Conservation (phyloP, 2,329 filamentous ascomycete species). For the Metarhizium brunneum region DNA sequence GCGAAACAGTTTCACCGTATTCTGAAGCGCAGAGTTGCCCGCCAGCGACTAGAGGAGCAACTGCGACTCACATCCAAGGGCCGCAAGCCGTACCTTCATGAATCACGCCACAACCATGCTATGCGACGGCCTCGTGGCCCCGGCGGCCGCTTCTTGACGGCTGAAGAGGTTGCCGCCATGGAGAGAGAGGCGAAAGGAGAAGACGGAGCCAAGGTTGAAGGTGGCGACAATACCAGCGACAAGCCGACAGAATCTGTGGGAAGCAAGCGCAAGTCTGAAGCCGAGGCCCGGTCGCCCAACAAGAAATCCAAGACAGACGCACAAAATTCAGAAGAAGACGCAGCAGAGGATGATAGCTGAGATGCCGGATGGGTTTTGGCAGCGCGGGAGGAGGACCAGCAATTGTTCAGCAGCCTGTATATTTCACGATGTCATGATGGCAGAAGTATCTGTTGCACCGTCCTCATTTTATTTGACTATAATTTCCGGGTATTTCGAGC, state of each 20-base stretch:
- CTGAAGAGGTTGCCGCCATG: conserved; percentile 88
- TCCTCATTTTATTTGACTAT: conserved; percentile 8
- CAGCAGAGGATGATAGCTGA: conserved; percentile 25
- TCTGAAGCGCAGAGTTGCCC: conserved; percentile 82
- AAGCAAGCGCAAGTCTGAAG: conserved; percentile 53
- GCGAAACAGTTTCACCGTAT: conserved; percentile 98
- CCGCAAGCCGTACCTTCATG: conserved; percentile 92
- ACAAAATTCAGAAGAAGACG: conserved; percentile 26
- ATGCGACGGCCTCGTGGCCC: conserved; percentile 93
- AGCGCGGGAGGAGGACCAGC: neutral
- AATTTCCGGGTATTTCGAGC: neutral
- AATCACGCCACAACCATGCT: conserved; percentile 94
- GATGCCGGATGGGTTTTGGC: neutral
- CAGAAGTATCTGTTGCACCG: conserved; percentile 10
- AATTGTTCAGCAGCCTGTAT: conserved; percentile 10
- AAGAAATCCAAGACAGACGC: conserved; percentile 50
- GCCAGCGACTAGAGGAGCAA: conserved; percentile 89
- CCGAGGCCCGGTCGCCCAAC: conserved; percentile 34
- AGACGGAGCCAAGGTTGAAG: conserved; percentile 22
- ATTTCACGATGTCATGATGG: conserved; percentile 29
- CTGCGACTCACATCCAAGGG: conserved; percentile 88
- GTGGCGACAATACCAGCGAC: conserved; percentile 13
- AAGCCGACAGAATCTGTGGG: conserved; percentile 25
- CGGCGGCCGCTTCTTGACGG: conserved; percentile 89
- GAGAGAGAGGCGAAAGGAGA: conserved; percentile 51